Conservation (phyloP, 2,329 filamentous ascomycete species). For the Xylariaceae sp. region DNA sequence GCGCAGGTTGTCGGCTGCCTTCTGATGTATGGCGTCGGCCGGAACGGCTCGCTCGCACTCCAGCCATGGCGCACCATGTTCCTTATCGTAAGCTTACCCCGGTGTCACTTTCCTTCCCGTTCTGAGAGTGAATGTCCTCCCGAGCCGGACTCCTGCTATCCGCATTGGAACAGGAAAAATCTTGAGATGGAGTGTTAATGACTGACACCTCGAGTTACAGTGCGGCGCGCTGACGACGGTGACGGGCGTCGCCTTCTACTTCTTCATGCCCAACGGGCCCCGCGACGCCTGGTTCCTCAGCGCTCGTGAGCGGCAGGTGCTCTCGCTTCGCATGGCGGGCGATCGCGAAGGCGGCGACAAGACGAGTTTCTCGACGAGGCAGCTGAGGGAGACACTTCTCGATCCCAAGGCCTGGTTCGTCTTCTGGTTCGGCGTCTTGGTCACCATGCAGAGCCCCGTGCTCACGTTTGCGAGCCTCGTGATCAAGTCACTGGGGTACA, state of each 20-base stretch:
- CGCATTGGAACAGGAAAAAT: too few species aligned
- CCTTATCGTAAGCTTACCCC: constrained; percentile 32
- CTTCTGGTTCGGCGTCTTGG: constrained; percentile 37
- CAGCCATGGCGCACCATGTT: constrained; percentile 41
- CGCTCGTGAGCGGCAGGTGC: constrained; percentile 32
- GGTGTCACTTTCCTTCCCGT: too few species aligned
- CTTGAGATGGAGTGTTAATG: too few species aligned
- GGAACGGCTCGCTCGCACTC: constrained; percentile 28
- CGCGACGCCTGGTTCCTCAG: constrained; percentile 42
- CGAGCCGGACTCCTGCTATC: too few species aligned
- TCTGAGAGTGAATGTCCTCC: too few species aligned
- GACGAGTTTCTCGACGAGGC: constrained; percentile 33
- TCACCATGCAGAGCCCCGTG: constrained; percentile 38
- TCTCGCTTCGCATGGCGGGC: constrained; percentile 25
- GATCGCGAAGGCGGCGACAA: constrained; percentile 28
- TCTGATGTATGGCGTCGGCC: constrained; percentile 45
- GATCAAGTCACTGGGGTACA: constrained; percentile 38
- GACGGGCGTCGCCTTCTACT: constrained; percentile 36
- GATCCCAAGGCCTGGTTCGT: constrained; percentile 37
- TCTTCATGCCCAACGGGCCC: constrained; percentile 38
- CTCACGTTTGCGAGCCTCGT: constrained; percentile 42
- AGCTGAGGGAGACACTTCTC: constrained; percentile 35
- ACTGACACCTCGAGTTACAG: too few species aligned
- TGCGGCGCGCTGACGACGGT: constrained; percentile 38
- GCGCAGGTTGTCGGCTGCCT: constrained; percentile 37